These are phyloP conservation scores for Fibroporia radiculosa DNA, from an alignment of 768 basidiomycete genomes.

Conservation along the genomic window DNA sequence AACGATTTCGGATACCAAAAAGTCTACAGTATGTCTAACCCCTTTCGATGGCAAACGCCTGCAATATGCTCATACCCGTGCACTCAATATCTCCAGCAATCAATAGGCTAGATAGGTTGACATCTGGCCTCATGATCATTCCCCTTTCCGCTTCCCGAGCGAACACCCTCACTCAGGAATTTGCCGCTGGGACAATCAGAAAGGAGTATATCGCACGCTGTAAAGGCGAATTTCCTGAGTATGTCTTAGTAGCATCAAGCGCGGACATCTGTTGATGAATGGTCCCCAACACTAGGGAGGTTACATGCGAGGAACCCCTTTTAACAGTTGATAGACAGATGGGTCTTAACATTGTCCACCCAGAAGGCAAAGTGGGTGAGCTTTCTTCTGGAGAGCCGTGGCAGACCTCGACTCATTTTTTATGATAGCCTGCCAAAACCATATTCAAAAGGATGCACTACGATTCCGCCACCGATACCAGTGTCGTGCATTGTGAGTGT, in stretches of 20 bases:
- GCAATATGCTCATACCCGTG: not conserved
- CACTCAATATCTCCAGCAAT: slow-evolving; percentile 50
- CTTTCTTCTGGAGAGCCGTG: no score
- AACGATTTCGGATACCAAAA: slow-evolving; percentile 77
- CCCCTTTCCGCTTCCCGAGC: slow-evolving; percentile 69
- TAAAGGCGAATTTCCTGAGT: slow-evolving; percentile 81
- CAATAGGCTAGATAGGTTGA: slow-evolving; percentile 89
- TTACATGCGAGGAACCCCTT: slow-evolving; percentile 80
- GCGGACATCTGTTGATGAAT: no score
- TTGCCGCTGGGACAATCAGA: slow-evolving; percentile 68
- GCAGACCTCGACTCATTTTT: no score
- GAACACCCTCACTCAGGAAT: slow-evolving; percentile 67
- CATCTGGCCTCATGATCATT: slow-evolving; percentile 92
- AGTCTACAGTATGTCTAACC: slow-evolving; percentile 62
- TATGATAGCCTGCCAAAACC: slow-evolving; percentile 70
- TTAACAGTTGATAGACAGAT: slow-evolving; percentile 93
- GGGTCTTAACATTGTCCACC: slow-evolving; percentile 94
- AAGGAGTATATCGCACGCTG: slow-evolving; percentile 94
- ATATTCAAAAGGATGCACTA: slow-evolving; percentile 80
- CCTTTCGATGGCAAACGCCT: not conserved
- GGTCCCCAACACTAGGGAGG: slow-evolving; percentile 63
- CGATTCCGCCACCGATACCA: slow-evolving; percentile 72
- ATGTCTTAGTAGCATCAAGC: slow-evolving; percentile 32
- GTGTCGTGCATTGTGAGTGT: slow-evolving; percentile 73
- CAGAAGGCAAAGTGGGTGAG: slow-evolving; percentile 81